Evolutionary conservation across 2,329 filamentous ascomycete species (phyloP).

Genomic region (Colletotrichum truncatum): DNA sequence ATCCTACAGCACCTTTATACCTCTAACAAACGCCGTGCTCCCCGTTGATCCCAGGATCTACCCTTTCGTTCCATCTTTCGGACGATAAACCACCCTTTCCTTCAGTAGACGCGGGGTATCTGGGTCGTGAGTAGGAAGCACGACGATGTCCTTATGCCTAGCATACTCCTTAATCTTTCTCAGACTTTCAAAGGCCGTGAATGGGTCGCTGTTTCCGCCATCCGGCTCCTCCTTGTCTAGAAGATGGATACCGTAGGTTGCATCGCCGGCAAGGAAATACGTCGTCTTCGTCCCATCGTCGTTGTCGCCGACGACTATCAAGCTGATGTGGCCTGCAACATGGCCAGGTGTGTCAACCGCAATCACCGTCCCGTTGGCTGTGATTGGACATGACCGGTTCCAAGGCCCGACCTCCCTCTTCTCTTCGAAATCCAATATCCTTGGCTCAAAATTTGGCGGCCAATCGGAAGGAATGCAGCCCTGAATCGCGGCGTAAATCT

Average conservation of each 20-base stretch:
- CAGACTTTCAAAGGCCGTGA: slow-evolving; percentile 39
- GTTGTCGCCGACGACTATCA: slow-evolving; percentile 32
- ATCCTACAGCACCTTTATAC: background rate
- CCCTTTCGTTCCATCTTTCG: background rate
- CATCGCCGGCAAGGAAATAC: slow-evolving; percentile 41
- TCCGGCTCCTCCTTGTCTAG: slow-evolving; percentile 43
- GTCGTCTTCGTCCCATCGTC: slow-evolving; percentile 31
- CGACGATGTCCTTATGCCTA: slow-evolving; percentile 34
- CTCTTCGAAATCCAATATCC: slow-evolving; percentile 37
- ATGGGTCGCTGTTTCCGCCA: slow-evolving; percentile 41
- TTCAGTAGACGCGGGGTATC: slow-evolving; percentile 7
- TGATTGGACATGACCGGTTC: slow-evolving; percentile 37
- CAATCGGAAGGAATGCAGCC: slow-evolving; percentile 41
- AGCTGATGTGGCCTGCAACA: slow-evolving; percentile 42
- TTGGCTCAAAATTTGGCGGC: slow-evolving; percentile 40
- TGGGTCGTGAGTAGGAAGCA: slow-evolving; percentile 38
- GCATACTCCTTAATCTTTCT: slow-evolving; percentile 42
- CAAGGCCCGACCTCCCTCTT: slow-evolving; percentile 38
- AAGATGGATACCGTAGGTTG: slow-evolving; percentile 40
- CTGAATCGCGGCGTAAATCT: slow-evolving; percentile 37
- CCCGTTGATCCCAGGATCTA: background rate
- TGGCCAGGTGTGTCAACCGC: slow-evolving; percentile 45
- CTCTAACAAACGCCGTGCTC: background rate
- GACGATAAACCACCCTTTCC: slow-evolving; percentile 17
- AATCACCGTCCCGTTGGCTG: slow-evolving; percentile 38